Evolutionary conservation across 495 filamentous ascomycete genomes (phyloP), one percentile per base, ranked within the genome.

Genomic region (Collariella sp.): DNA sequence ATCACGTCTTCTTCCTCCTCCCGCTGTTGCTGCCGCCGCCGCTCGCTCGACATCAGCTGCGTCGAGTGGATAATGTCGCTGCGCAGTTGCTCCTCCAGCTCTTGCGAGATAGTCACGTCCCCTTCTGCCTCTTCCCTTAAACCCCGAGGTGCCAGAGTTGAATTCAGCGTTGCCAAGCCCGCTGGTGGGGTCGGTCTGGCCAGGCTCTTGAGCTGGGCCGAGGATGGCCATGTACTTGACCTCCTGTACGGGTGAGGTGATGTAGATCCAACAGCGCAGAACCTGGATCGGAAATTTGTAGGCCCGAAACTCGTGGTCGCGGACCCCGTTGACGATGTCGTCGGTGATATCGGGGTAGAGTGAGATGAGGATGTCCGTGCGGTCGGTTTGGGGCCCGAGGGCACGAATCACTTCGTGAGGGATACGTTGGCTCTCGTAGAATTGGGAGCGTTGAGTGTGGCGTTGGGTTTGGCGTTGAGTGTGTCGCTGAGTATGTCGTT

Each of bases 191-290:
- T 64, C 29, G 16, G 77, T 67, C 57, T 79, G 65, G 0, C 75
- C 75, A 0, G 71, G 71, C 16, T 64, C 39, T 50, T 70, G 72
- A 0, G 69, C 56, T 0, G 67, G 64, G 3, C 75, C 62, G 5
- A 79, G 63, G 0, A 55, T 58, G n/a, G 71, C 76, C 76, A 79
- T 77, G 44, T 79, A 78, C 55, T 64, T 70, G 20, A 80, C 54
- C 46, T 74, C 66, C 4, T 56, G 66, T 23, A 61, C 55, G 1
- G 73, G 72, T 5, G 49, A 53, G 3, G 67, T 71, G 10, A 67
- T 63, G 44, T 72, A 77, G 16, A 80, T 69, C 78, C 78, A 80
- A 26, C 76, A 62, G 23, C 78, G 71, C 20, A 38, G 61, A 10
- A 74, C 72, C 7, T 62, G 55, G n/a, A 56, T 41, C 20, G 72